Conservation (phyloP, 768 basidiomycete genomes). For the Xanthoconium purpureum region DNA sequence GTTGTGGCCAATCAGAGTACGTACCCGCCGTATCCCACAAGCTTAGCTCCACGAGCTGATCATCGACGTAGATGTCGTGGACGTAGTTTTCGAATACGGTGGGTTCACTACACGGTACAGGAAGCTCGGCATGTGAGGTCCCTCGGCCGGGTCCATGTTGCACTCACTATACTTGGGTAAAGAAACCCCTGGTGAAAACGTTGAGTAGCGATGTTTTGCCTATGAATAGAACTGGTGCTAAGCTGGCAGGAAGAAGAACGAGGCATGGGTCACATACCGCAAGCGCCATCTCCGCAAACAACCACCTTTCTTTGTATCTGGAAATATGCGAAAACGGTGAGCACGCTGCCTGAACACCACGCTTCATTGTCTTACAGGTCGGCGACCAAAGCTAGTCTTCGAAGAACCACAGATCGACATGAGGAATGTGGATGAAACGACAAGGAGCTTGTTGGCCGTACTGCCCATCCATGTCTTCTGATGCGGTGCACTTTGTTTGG, state of each 20-base stretch:
- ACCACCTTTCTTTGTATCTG: slow-evolving; percentile 65
- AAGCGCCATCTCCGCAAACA: slow-evolving; percentile 96
- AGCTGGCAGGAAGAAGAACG: slow-evolving; percentile 6
- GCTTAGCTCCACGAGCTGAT: slow-evolving; percentile 84
- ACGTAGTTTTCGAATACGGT: slow-evolving; percentile 99
- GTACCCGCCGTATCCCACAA: slow-evolving; percentile 97
- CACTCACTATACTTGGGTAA: slow-evolving; percentile 89
- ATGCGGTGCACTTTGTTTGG: slow-evolving; percentile 18
- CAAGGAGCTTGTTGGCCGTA: background rate
- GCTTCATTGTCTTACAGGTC: slow-evolving; percentile 27
- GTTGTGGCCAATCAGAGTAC: slow-evolving; percentile 3
- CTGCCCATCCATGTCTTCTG: background rate
- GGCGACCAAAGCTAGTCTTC: slow-evolving; percentile 51
- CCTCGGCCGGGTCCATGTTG: background rate
- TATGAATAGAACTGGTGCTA: slow-evolving; percentile 26
- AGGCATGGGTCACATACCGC: slow-evolving; percentile 47
- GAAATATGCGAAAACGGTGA: slow-evolving; percentile 15
- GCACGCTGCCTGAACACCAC: slow-evolving; percentile 10
- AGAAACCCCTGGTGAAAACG: slow-evolving; percentile 88
- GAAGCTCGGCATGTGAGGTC: background rate
- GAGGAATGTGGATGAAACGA: slow-evolving; percentile 10
- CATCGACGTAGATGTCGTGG: slow-evolving; percentile 84
- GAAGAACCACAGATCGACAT: slow-evolving; percentile 60
- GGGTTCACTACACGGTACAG: slow-evolving; percentile 57
- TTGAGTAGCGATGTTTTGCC: slow-evolving; percentile 85